A percentile compares a stretch with the other conserved stretches of the same genome.
phyloP scores from a whole-genome alignment of 345 rosid species.

The Lagerstroemia speciosa region DNA sequence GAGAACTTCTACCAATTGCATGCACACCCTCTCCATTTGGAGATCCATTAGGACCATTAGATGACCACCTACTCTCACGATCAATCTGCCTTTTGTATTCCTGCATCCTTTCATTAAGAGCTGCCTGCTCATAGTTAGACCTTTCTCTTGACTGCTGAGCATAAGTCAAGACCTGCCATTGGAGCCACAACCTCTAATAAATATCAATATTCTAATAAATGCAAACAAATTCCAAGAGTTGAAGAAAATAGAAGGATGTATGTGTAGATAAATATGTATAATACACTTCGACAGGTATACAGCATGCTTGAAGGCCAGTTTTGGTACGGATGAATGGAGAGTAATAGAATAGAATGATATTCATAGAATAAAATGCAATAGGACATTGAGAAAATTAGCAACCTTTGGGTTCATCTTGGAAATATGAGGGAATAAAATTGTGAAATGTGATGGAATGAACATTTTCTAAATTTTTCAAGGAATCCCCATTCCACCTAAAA shows the following conservation, averaged over 20 bases:
- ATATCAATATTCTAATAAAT: background rate
- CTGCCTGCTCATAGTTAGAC: slow-evolving; percentile 92
- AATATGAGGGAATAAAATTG: no score
- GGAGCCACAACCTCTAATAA: slow-evolving; percentile 2
- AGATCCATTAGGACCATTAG: slow-evolving; percentile 84
- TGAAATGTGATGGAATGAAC: no score
- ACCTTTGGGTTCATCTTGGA: no score
- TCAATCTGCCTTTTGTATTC: slow-evolving; percentile 94
- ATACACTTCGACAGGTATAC: no score
- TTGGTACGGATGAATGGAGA: no score
- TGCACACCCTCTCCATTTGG: slow-evolving; percentile 96
- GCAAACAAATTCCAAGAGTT: background rate
- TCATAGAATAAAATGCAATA: no score
- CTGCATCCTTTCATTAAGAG: slow-evolving; percentile 93
- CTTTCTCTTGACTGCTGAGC: slow-evolving; percentile 97
- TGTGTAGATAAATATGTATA: background rate
- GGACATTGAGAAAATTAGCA: no score
- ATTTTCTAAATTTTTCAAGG: no score
- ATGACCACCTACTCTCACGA: slow-evolving; percentile 76
- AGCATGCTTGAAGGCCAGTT: no score
- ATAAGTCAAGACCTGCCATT: slow-evolving; percentile 74
- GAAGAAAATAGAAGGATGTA: background rate
- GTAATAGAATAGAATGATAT: no score
- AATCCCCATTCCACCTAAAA: no score
- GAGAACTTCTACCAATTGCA: slow-evolving; percentile 93